Percentiles rank a stretch among this genome's conserved stretches.
phyloP scores from a whole-genome alignment of 1,139 yeast genomes.

The Candida frijolesensis region DNA sequence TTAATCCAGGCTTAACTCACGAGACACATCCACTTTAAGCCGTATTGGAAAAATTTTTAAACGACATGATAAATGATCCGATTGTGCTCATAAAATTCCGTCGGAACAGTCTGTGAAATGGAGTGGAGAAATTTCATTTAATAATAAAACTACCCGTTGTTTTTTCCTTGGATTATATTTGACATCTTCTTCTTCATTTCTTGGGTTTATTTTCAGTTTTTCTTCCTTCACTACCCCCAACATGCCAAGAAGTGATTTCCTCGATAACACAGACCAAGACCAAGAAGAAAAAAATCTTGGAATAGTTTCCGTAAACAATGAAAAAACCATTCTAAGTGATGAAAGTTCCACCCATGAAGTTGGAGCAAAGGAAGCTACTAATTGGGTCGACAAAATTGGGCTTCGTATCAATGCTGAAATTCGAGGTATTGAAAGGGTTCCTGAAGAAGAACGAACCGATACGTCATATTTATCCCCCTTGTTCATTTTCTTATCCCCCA shows the following conservation, averaged over 20 bases:
- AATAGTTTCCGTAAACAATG: neutral
- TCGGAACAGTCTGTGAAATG: too few species aligned
- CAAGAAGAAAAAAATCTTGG: slow-evolving; percentile 3
- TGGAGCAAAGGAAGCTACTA: slow-evolving; percentile 11
- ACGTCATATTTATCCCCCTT: slow-evolving; percentile 25
- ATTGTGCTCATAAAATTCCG: neutral
- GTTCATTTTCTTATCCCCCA: slow-evolving; percentile 34
- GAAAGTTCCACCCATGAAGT: neutral
- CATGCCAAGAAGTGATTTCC: neutral
- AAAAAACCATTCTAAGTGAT: neutral
- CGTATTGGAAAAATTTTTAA: neutral
- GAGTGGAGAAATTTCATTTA: neutral
- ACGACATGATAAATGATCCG: neutral
- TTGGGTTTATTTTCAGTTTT: neutral
- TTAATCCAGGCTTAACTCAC: neutral
- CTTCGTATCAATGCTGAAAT: slow-evolving; percentile 42
- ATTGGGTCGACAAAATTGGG: slow-evolving; percentile 33
- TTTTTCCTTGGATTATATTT: neutral
- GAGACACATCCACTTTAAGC: neutral
- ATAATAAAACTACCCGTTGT: neutral
- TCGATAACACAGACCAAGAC: slow-evolving; percentile 1
- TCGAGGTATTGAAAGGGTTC: slow-evolving; percentile 50
- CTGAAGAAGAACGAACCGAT: slow-evolving; percentile 42
- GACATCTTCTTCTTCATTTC: neutral
- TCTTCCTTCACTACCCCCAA: neutral